Conservation (phyloP, 345 rosid species). For the Bruguiera sexangula region DNA sequence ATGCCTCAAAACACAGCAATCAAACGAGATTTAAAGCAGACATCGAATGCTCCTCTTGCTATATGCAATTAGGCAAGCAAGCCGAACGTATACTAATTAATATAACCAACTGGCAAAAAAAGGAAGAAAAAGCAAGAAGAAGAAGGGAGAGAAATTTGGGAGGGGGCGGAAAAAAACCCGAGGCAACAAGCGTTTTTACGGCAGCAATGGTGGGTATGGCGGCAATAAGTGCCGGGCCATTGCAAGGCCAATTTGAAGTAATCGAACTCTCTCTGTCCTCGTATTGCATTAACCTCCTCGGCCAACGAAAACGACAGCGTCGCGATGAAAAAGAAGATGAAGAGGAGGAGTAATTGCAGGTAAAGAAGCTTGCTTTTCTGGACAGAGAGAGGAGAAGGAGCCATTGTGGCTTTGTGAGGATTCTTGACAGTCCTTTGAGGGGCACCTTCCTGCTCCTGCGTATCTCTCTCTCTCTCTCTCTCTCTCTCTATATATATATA, state of each 20-base stretch:
- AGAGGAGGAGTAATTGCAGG: neutral
- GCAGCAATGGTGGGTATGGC: slow-evolving; percentile 72
- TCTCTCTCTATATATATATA: too few relatives aligned
- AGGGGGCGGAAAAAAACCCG: slow-evolving; percentile 30
- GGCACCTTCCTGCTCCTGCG: too few relatives aligned
- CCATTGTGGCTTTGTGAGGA: too few relatives aligned
- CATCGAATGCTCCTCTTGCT: neutral
- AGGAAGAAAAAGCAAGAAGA: neutral
- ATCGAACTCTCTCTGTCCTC: slow-evolving; percentile 79
- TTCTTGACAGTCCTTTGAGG: too few relatives aligned
- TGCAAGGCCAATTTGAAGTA: slow-evolving; percentile 76
- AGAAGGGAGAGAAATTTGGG: too few relatives aligned
- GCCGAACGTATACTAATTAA: neutral
- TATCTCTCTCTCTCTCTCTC: too few relatives aligned
- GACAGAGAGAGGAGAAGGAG: slow-evolving; percentile 20
- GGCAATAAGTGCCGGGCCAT: slow-evolving; percentile 89
- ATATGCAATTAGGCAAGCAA: neutral
- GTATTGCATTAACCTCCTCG: slow-evolving; percentile 3
- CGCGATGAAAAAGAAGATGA: slow-evolving; percentile 2
- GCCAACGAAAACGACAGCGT: slow-evolving; percentile 13
- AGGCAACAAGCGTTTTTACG: slow-evolving; percentile 81
- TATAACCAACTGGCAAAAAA: neutral
- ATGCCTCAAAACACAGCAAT: neutral
- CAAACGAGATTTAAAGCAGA: neutral
- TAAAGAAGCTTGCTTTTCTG: neutral